These are phyloP conservation scores for Kurtzmaniella quercitrusa DNA, from an alignment of 1,139 yeast species.

Conservation along the genomic window DNA sequence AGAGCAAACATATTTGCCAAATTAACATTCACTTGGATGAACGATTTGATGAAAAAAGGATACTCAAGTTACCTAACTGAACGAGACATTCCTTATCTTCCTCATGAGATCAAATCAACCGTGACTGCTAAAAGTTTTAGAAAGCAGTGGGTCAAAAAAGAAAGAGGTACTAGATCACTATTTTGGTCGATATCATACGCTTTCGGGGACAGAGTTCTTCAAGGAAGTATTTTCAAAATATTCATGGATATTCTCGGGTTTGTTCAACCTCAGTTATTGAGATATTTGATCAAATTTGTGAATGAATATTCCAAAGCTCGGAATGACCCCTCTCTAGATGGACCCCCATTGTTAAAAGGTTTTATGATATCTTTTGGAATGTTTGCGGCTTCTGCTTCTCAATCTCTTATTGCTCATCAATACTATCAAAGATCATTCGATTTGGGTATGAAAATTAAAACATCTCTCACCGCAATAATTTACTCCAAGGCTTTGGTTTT, in stretches of 20 bases:
- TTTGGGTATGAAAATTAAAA: conserved; percentile 44
- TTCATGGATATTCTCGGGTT: conserved; percentile 39
- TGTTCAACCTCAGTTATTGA: conserved; percentile 50
- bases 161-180: conserved; percentile 11
- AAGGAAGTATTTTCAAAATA: conserved; percentile 40
- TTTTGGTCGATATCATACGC: conserved; percentile 36
- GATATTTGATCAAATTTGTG: conserved; percentile 43
- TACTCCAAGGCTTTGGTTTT: conserved; percentile 48
- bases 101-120: conserved; percentile 35
- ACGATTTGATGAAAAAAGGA: conserved; percentile 42
- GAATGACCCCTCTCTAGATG: conserved; percentile 29
- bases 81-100: conserved; percentile 49
- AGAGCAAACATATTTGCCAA: conserved; percentile 34
- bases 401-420: conserved; percentile 44
- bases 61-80: conserved; percentile 39
- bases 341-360: conserved; percentile 29
- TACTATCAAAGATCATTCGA: conserved; percentile 46
- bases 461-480: conserved; percentile 44
- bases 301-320: conserved; percentile 15
- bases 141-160: conserved; percentile 27
- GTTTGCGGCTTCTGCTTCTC: conserved; percentile 39
- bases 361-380: conserved; percentile 42
- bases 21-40: conserved; percentile 57
- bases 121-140: conserved; percentile 3
- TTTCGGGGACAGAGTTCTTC: conserved; percentile 38